Evolutionary conservation across 208 protist species (phyloP), one percentile per base, ranked within the genome.

Genomic region (Borovskyia barvae): DNA sequence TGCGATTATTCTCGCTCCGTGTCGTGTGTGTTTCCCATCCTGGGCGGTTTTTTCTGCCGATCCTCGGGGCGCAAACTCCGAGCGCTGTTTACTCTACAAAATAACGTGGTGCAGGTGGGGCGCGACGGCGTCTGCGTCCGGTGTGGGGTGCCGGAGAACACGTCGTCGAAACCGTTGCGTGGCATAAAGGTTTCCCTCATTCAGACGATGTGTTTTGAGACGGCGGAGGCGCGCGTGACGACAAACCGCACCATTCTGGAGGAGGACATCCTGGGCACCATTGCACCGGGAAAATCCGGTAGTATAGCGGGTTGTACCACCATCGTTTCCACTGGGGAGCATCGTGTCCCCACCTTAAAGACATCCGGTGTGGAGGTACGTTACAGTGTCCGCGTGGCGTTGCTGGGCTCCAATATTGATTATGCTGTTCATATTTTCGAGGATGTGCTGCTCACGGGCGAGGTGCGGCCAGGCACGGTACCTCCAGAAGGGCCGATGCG

Each of bases 201-300:
- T 33, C 66, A 73, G 58, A 9, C 43, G 3, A 51, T 73, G 20
- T 57, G 39, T 30, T 73, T 73, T 41, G 19, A 41, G 33, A 73
- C 66, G 3, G 26, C 37, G 3, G 52, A 48, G 51, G 66, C 66
- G 5, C 19, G 35, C n/a, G 66, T 73, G 17, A 36, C 49, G 17
- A 54, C 59, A 17, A 36, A 46, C 24, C 32, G 26, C 20, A 22
- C 14, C 1, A 14, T 66, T 12, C 47, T 66, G 19, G 30, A 59
- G 0, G 24, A 35, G 19, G 56, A 65, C 15, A 12, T 35, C 2
- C 1, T 15, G 39, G 40, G n/a, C 22, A 9, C 28, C 5, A 37
- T 72, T 2, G 37, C 12, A 25, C 46, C 35, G 2, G 55, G 49
- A n/a, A 32, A 59, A 29, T 14, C 22, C 2, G 55, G 55, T 1